Conservation (phyloP, 148 eudicot genomes). For the Vaccinium vitisidaea region DNA sequence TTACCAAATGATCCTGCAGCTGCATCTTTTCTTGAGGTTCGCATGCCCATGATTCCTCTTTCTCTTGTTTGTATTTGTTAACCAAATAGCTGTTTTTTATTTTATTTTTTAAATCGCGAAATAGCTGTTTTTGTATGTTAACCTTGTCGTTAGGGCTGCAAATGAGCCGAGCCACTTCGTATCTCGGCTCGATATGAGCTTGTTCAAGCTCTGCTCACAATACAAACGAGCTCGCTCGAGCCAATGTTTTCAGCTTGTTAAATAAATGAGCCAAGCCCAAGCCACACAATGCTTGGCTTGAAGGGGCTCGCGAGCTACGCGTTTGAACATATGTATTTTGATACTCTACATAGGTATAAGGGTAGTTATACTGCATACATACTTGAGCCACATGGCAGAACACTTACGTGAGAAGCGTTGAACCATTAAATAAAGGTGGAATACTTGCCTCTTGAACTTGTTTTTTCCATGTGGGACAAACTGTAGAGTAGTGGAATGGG, state of each 20-base stretch:
- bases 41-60: constrained; percentile 14
- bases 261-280: neutral
- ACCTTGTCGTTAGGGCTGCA: neutral
- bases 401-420: neutral
- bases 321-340: neutral
- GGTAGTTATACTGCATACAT: neutral
- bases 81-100: neutral
- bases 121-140: neutral
- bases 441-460: neutral
- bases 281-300: neutral
- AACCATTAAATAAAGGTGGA: neutral
- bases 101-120: neutral
- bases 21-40: constrained; percentile 73
- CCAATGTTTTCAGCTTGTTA: neutral
- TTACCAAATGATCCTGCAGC: constrained; percentile 88
- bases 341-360: neutral
- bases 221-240: neutral
- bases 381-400: neutral
- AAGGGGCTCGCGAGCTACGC: neutral
- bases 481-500: neutral
- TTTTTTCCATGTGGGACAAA: neutral
- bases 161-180: neutral
- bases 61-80: neutral
- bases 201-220: neutral
- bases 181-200: neutral